phyloP scores from a whole-genome alignment of 1,284 basidiomycete species.

The Cystobasidium sp. region DNA sequence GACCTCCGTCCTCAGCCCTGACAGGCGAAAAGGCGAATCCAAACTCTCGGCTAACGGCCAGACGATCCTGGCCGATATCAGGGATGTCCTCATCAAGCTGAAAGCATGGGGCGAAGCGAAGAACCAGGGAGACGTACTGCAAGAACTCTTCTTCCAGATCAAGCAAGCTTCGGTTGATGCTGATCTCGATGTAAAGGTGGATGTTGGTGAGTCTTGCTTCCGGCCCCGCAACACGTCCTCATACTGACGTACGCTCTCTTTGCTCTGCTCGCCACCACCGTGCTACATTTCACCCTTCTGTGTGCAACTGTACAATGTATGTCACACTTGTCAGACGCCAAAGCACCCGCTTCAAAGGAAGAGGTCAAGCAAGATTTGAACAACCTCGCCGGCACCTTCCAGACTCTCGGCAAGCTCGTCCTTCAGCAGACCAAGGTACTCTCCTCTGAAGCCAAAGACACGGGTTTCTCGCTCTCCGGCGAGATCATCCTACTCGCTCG shows the following conservation, averaged over 20 bases:
- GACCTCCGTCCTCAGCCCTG: constrained; percentile 28
- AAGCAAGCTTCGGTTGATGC: constrained; percentile 32
- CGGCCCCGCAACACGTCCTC: background rate
- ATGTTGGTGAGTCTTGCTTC: constrained; percentile 27
- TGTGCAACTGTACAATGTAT: background rate
- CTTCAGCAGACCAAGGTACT: constrained; percentile 58
- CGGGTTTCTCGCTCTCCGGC: constrained; percentile 53
- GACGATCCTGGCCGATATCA: constrained; percentile 35
- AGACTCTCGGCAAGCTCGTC: constrained; percentile 58
- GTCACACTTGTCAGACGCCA: constrained; percentile 19
- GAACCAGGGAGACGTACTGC: constrained; percentile 38
- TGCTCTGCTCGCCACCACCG: background rate
- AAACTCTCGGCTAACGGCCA: constrained; percentile 33
- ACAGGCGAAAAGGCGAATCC: constrained; percentile 38
- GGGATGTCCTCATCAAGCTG: constrained; percentile 29
- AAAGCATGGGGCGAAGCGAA: constrained; percentile 37
- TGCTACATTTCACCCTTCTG: background rate
- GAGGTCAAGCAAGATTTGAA: constrained; percentile 57
- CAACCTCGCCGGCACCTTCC: constrained; percentile 56
- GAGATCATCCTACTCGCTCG: constrained; percentile 52
- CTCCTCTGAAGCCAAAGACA: constrained; percentile 54
- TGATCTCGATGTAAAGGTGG: constrained; percentile 29
- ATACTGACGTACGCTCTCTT: constrained; percentile 2
- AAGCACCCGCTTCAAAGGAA: constrained; percentile 38
- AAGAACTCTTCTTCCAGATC: constrained; percentile 37